These are phyloP conservation scores for Sphagnum contortum DNA, from an alignment of 225 moss, liverwort and hornwort genomes.

Conservation along the genomic window DNA sequence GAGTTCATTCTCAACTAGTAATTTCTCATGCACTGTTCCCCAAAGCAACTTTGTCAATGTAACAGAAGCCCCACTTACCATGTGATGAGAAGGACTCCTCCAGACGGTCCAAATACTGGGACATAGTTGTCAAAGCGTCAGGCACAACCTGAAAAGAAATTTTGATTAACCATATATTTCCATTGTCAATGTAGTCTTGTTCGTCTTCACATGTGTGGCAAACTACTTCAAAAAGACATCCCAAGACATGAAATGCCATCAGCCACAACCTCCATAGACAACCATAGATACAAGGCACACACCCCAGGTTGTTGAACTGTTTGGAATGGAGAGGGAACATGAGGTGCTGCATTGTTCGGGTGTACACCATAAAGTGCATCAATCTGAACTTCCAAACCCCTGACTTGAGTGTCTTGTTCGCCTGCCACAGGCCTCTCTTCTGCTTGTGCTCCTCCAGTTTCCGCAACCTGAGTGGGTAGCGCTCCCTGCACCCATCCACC, in stretches of 20 bases:
- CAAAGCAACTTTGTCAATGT: too few relatives aligned
- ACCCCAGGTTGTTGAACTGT: slow-evolving; percentile 71
- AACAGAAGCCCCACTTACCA: slow-evolving; percentile 26
- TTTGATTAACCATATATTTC: too few relatives aligned
- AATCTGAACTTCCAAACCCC: slow-evolving; percentile 85
- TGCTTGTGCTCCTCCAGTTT: slow-evolving; percentile 19
- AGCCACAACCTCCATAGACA: too few relatives aligned
- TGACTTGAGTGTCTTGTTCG: slow-evolving; percentile 43
- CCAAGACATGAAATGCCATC: too few relatives aligned
- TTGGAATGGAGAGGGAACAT: slow-evolving; percentile 41
- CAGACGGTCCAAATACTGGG: slow-evolving; percentile 99
- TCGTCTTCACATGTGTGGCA: too few relatives aligned
- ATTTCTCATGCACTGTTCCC: too few relatives aligned
- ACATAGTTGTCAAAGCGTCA: slow-evolving; percentile 99
- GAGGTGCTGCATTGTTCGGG: slow-evolving; percentile 29
- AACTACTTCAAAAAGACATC: too few relatives aligned
- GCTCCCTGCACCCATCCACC: slow-evolving; percentile 34
- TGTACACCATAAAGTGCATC: slow-evolving; percentile 88
- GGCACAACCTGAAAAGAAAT: slow-evolving; percentile 97
- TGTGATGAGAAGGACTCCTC: slow-evolving; percentile 83
- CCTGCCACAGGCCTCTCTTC: slow-evolving; percentile 28
- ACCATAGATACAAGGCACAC: slow-evolving; percentile 7
- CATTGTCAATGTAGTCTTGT: too few relatives aligned
- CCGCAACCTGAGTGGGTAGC: slow-evolving; percentile 39
- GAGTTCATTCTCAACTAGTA: too few relatives aligned